Conservation (phyloP, 2,329 filamentous ascomycete species). For the Alternaria consortialis region DNA sequence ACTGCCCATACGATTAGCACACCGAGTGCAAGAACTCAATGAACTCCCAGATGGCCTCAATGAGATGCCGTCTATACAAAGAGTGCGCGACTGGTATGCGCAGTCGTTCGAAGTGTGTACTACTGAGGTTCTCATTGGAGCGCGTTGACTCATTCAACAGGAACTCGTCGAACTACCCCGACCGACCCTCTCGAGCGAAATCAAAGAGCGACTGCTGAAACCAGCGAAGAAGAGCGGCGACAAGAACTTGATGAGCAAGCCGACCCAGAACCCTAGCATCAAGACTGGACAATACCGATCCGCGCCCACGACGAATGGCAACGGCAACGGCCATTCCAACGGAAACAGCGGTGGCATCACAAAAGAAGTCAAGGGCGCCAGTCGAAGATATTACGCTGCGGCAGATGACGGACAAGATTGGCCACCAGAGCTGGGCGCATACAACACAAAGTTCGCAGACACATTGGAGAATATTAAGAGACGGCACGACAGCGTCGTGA, state of each 20-base stretch:
- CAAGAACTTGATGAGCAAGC: slow-evolving; percentile 77
- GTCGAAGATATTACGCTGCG: slow-evolving; percentile 85
- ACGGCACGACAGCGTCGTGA: slow-evolving; percentile 95
- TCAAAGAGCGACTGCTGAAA: slow-evolving; percentile 80
- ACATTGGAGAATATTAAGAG: slow-evolving; percentile 94
- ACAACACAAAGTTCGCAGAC: slow-evolving; percentile 90
- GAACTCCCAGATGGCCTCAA: slow-evolving; percentile 94
- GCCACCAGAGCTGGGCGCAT: slow-evolving; percentile 93
- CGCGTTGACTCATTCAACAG: slow-evolving; percentile 59
- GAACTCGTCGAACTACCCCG: slow-evolving; percentile 90
- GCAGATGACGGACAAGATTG: slow-evolving; percentile 89
- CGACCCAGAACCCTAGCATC: slow-evolving; percentile 90
- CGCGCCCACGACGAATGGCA: slow-evolving; percentile 59
- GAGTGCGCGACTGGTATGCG: slow-evolving; percentile 97
- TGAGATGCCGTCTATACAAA: slow-evolving; percentile 96
- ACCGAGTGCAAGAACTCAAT: slow-evolving; percentile 93
- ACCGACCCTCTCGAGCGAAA: slow-evolving; percentile 77
- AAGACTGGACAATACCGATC: slow-evolving; percentile 80
- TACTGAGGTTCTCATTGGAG: slow-evolving; percentile 10
- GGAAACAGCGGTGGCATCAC: slow-evolving; percentile 58
- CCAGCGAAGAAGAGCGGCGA: slow-evolving; percentile 69
- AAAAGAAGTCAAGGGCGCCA: slow-evolving; percentile 59
- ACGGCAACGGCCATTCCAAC: slow-evolving; percentile 46
- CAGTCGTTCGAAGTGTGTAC: slow-evolving; percentile 93
- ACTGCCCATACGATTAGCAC: slow-evolving; percentile 93